phyloP scores from a whole-genome alignment of 202 grass and related monocot genomes.

The Zizania palustris region DNA sequence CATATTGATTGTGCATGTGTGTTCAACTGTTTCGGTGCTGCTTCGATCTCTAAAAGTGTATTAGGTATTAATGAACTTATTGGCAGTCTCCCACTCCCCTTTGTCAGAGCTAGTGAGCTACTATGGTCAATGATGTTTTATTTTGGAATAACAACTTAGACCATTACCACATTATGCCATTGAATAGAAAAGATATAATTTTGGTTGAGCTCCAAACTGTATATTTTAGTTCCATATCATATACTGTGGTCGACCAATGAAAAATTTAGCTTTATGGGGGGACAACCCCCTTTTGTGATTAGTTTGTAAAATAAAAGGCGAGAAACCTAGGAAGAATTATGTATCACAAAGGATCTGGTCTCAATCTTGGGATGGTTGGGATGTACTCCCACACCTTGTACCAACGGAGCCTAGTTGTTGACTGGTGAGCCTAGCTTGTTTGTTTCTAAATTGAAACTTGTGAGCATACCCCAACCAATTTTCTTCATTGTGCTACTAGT shows the following conservation, averaged over 20 bases:
- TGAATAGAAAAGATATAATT: neutral
- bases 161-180: neutral
- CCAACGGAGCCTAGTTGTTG: no score
- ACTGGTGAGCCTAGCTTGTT: no score
- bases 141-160: neutral
- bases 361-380: no score
- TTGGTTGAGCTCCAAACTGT: neutral
- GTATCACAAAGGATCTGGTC: no score
- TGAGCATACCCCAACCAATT: neutral
- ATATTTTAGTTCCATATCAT: slow-evolving; percentile 2
- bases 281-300: slow-evolving; percentile 3
- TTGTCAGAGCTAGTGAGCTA: slow-evolving; percentile 17
- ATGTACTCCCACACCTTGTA: no score
- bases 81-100: neutral
- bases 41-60: slow-evolving; percentile 16
- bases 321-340: no score
- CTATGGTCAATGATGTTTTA: neutral
- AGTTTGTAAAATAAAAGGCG: neutral
- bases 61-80: slow-evolving; percentile 1
- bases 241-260: neutral
- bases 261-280: neutral
- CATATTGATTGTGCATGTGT: slow-evolving; percentile 17
- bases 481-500: neutral
- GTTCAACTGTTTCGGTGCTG: slow-evolving; percentile 22
- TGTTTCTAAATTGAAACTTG: neutral